Base-by-base conservation (phyloP, 345 rosid species). In the Mercurialis annua region DNA sequence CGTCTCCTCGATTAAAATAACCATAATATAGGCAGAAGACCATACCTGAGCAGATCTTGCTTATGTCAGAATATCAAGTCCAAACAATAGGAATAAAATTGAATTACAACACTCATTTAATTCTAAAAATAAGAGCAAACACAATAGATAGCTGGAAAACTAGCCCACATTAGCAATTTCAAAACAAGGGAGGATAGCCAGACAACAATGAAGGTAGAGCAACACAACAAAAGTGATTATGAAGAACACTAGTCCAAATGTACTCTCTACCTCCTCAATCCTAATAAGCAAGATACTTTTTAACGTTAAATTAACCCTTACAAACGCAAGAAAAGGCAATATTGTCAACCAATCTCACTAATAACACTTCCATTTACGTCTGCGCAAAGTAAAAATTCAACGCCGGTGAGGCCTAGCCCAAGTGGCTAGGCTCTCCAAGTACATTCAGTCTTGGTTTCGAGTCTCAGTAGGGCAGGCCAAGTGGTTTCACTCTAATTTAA, bases 21-120 rank as follows among this genome's bases (percentile, higher is more conserved):
- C 14, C 59, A 29, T 17, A 0, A n/a, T 57, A 24, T 23, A 48
- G 30, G 10, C 14, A 11, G 17, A 30, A 48, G 58, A 58, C 10
- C 46, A 65, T 75, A 86, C 91, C 94, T 68, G 85, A 9, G 60
- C 89, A 87, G 62, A 76, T 84, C 77, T 83, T 88, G 72, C n/a
- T 21, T 12, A 59, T 20, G 15, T 40, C 15, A 59, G 18, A 59
- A 23, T 29, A 17, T 11, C 26, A 50, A 50, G 54, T 6, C 21
- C 2, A 3, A 50, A 7, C 54, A 20, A n/a, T 40, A 50, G 3
- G 26, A 2, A 50, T 8, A 20, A 20, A 18, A 20, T 4, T 6
- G 6, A 4, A 17, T 50, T 40, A 2, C 27, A 50, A 21, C 23
- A 20, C 20, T 8, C 27, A 1, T 17, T n/a, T 38, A 33, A 33